Conservation (phyloP, 2,329 filamentous ascomycete genomes). For the Phyllosticta ampelicida region DNA sequence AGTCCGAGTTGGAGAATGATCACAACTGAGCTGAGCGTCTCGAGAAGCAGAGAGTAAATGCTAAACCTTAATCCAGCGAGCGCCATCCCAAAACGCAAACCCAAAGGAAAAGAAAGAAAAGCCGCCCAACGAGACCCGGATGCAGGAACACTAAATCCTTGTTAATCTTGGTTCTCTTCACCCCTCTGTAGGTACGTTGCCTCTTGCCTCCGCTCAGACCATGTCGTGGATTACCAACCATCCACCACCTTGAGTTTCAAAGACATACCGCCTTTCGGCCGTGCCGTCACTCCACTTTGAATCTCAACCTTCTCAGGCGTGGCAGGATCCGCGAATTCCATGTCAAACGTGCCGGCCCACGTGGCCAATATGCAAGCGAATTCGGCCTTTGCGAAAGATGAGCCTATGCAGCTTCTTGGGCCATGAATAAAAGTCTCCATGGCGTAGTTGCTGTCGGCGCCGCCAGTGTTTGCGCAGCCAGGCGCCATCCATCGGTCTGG, state of each 20-base stretch:
- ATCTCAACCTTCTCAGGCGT: conserved; percentile 49
- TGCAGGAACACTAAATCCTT: neutral
- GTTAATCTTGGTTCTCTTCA: neutral
- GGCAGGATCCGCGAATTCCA: conserved; percentile 50
- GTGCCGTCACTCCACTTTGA: conserved; percentile 58
- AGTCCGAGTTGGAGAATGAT: neutral
- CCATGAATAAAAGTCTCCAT: conserved; percentile 80
- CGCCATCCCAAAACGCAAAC: neutral
- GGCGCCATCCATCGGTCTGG: conserved; percentile 49
- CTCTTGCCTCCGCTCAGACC: neutral
- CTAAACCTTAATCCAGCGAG: neutral
- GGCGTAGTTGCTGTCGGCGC: conserved; percentile 64
- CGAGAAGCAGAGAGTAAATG: neutral
- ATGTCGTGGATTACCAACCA: conserved; percentile 43
- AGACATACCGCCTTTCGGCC: conserved; percentile 61
- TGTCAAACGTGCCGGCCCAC: conserved; percentile 64
- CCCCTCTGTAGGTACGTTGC: neutral
- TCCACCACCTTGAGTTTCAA: conserved; percentile 57
- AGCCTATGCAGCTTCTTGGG: conserved; percentile 74
- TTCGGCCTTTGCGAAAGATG: conserved; percentile 70
- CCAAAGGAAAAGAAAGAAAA: too few relatives aligned
- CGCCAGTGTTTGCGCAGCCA: conserved; percentile 50
- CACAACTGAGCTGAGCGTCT: neutral
- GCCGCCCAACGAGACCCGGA: neutral
- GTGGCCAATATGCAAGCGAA: conserved; percentile 73